Percentiles rank a stretch among this genome's conserved stretches.
Evolutionary conservation across 2,329 filamentous ascomycete species (phyloP).

Genomic region (Botrytis cinerea): DNA sequence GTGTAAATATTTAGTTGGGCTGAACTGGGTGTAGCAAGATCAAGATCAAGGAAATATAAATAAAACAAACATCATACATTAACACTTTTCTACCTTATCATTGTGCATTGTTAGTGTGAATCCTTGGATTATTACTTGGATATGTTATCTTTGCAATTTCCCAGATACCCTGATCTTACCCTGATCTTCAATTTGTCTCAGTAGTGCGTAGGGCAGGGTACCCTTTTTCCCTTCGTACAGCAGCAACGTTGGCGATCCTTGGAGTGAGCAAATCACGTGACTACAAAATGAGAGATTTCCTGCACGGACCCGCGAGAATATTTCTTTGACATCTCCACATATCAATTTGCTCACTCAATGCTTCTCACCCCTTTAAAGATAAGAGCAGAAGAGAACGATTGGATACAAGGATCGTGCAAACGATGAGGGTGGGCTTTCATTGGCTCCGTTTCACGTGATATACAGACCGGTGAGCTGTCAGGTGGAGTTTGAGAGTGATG

Average conservation of each 20-base stretch:
- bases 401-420: background rate
- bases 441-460: background rate
- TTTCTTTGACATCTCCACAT: background rate
- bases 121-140: background rate
- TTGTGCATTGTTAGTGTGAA: background rate
- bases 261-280: background rate
- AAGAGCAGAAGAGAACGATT: background rate
- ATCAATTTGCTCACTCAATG: conserved; percentile 1
- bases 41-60: conserved; percentile 7
- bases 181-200: conserved; percentile 6
- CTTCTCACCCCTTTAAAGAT: background rate
- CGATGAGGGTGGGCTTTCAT: background rate
- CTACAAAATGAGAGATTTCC: background rate
- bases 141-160: background rate
- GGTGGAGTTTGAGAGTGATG: background rate
- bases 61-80: background rate
- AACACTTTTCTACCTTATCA: background rate
- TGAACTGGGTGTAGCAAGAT: background rate
- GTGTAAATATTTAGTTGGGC: conserved; percentile 8
- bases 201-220: background rate
- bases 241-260: background rate
- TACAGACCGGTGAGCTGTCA: conserved; percentile 2
- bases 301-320: background rate
- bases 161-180: background rate
- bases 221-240: background rate